Percentiles rank a stretch among this genome's conserved stretches.
These are phyloP conservation scores for Punctularia strigosozonata DNA, from an alignment of 768 basidiomycete genomes.

Conservation along the genomic window DNA sequence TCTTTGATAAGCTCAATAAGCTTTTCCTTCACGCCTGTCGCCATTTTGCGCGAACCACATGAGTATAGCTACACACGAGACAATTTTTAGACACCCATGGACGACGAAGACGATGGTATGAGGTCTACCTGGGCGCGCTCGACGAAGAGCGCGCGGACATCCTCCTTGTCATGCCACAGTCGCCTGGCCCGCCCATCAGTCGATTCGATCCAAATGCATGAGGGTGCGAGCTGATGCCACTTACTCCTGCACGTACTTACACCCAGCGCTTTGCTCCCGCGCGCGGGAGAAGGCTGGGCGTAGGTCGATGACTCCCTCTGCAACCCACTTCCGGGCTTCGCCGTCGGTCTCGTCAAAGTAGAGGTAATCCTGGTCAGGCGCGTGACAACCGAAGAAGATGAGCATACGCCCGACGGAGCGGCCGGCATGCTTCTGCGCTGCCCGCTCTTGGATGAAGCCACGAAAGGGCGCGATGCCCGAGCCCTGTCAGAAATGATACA, in stretches of 20 bases:
- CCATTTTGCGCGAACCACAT: conserved; percentile 12
- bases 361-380: conserved; percentile 29
- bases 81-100: neutral
- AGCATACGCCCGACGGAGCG: conserved; percentile 27
- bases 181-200: no score
- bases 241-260: conserved; percentile 29
- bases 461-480: conserved; percentile 38
- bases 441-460: conserved; percentile 39
- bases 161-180: neutral
- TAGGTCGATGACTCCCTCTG: conserved; percentile 30
- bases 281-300: conserved; percentile 29
- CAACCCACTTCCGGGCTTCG: conserved; percentile 30
- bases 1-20: no score
- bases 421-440: conserved; percentile 30
- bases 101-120: neutral
- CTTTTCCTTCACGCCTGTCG: conserved; percentile 13
- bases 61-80: conserved; percentile 12
- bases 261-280: conserved; percentile 18
- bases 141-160: neutral
- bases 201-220: no score
- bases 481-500: no score
- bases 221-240: conserved; percentile 5
- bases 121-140: neutral
- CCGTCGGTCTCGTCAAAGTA: conserved; percentile 29
- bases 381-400: conserved; percentile 36